Conservation (phyloP, 768 basidiomycete genomes). For the Ramaria rubella region DNA sequence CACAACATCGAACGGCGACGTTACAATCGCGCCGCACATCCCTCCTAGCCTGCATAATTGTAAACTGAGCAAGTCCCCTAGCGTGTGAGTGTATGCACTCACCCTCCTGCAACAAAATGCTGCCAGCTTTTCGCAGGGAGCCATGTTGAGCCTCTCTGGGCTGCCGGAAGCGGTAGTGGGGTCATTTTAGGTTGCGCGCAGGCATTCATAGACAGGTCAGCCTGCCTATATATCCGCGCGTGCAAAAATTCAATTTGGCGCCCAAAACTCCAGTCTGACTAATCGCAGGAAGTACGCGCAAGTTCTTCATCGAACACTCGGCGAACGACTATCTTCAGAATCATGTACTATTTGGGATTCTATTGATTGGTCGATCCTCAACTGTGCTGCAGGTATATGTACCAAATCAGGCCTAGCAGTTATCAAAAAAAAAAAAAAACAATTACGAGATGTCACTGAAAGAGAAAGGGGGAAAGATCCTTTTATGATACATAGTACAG, state of each 20-base stretch:
- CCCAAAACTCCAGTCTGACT: too few species aligned
- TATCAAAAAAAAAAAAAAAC: background rate
- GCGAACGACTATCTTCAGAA: too few species aligned
- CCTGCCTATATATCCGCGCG: background rate
- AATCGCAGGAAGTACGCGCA: too few species aligned
- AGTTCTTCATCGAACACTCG: too few species aligned
- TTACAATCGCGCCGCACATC: constrained; percentile 95
- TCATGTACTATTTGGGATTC: too few species aligned
- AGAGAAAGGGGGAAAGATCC: background rate
- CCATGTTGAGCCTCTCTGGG: constrained; percentile 2
- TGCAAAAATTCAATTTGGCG: background rate
- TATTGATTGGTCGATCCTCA: too few species aligned
- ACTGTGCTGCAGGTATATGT: too few species aligned
- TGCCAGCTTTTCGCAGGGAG: constrained; percentile 75
- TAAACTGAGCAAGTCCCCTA: background rate
- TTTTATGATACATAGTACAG: background rate
- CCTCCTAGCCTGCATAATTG: constrained; percentile 67
- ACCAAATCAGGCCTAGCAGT: too few species aligned
- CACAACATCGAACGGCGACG: constrained; percentile 96
- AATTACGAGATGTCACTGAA: too few species aligned
- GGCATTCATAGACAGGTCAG: background rate
- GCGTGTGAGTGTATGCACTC: constrained; percentile 23
- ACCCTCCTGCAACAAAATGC: constrained; percentile 87
- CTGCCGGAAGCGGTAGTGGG: background rate
- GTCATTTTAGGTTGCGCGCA: background rate